Evolutionary conservation across 2,329 filamentous ascomycete species (phyloP), one percentile per base, ranked within the genome.

Genomic region (Sporothrix protearum): DNA sequence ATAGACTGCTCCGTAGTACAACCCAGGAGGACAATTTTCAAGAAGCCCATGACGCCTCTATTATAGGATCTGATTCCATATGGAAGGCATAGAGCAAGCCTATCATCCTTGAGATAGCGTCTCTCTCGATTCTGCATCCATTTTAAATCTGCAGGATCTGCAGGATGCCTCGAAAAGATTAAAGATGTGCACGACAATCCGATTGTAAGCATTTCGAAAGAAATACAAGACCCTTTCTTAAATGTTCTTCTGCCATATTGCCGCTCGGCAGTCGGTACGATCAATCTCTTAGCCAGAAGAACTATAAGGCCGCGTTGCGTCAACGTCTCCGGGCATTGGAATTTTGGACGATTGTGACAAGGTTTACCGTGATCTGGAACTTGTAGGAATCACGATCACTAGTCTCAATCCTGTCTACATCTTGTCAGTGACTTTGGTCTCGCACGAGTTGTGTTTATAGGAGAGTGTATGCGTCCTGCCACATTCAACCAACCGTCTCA

Each of bases 301-400:
- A 66, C 9, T 57, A 66, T 33, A 10, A 22, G 19, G 57, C 22
- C 9, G 69, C 69, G 19, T 71, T 71, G 22, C 30, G 45, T 14
- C 69, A 71, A 33, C 45, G 66, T 3, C 59, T 71, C 22, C 5
- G 30, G 30, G 59, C 33, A 2, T 30, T 71, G 30, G 49, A 55
- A 8, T 71, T 66, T 47, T 70, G 9, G 55, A 70, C 53, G 47
- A 16, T n/a, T 16, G 57, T 9, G 98, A 98, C n/a, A 28, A 28
- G 8, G 59, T n/a, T 16, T 19, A 45, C 12, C 36, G 59, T 12
- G 59, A 45, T 10, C 22, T 64, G 33, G 45, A 45, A 86, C 95
- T 96, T 72, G 95, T 98, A 85, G 98, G 98, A 81, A 93, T 98
- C 76, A 85, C 98, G 78, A 94, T 98, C 72, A 92, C 92, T 77